Evolutionary conservation across 495 filamentous ascomycete genomes (phyloP), one percentile per base, ranked within the genome.

Genomic region (Penicillium lividum): DNA sequence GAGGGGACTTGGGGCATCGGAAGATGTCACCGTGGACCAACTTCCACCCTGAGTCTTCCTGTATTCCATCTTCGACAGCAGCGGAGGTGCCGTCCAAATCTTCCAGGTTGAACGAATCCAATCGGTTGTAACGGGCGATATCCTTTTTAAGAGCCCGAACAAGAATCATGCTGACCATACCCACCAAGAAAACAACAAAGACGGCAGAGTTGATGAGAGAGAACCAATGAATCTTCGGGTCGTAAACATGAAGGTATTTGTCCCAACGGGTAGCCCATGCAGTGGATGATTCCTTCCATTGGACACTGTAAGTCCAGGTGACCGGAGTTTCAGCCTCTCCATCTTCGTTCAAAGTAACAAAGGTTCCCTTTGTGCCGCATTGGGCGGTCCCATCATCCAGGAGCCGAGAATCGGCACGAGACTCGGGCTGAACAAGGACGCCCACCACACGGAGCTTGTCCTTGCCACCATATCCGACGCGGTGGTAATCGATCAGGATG

Each of bases 1-100:
- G 80, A 1, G 92, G 89, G 53, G 89, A 85, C 56, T 84, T 82
- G 5, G 94, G 94, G 10, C 90, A 85, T 43, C 94, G 86, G 81
- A 98, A 98, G 42, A 98, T 93, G 73, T 98, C 94, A 45, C 94
- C 94, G 65, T 98, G 94, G 0, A 98, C 93, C 45, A 98, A 78
- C 75, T 98, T 98, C 94, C 94, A 98, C 38, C 94, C 94, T 5
- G 92, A 96, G 72, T 98, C 94, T 70, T 98, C 94, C 68, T 97
- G 92, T 1, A 98, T 89, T 13, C 92, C 93, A 66, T 98, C 94
- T 58, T 98, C 93, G 9, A 92, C 74, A 8, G 83, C 84, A 29
- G 78, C 81, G 30, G 83, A 88, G 1, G 87, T 88, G 29, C 87
- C 86, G 38, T 87, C 85, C 7, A 97, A 76, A 73, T 96, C 92